Evolutionary conservation across 2,329 filamentous ascomycete species (phyloP), one percentile per base, ranked within the genome.

Genomic region (Cyclaneusma minus): DNA sequence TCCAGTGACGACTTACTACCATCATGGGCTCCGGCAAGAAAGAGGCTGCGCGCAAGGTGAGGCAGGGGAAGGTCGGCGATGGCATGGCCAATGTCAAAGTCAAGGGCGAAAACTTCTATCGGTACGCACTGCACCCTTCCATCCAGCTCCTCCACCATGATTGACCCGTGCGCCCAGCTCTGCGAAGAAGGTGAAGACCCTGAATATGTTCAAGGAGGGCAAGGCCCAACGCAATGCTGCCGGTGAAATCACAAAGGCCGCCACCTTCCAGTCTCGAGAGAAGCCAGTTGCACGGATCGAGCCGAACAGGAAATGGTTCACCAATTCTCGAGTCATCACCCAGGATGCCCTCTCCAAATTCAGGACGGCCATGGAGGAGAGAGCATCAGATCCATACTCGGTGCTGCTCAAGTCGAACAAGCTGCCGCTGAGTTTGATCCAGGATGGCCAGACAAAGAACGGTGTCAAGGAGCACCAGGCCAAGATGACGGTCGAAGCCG

Each of bases 81-180:
- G 83, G 83, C 51, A 83, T 93, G 70, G 73, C 59, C 44, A 95
- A 95, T 58, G 81, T 95, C 47, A 82, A 76, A 45, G 64, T 73
- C 43, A 98, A 98, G 60, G 89, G 89, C 57, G 87, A 95, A 64
- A 95, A 95, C 62, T 98, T 95, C 60, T 95, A 95, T 62, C 73
- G 81, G 65, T 77, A 59, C 38, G 62, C 25, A 33, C 16, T 21
- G n/a, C n/a, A 25, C 6, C 11, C 18, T 33, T 29, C 19, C 22
- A 29, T 16, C 21, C 24, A 19, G 13, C 13, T 16, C 23, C 24
- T 15, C 16, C 12, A 16, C 6, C 16, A 22, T 24, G 12, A 22
- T 28, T 35, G 27, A 38, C 20, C 25, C 16, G 28, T 22, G 22
- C 7, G 3, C 27, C 21, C 29, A 62, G 61, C 39, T 52, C 59